Evolutionary conservation across 805 yeast species (phyloP), one percentile per base, ranked within the genome.

Genomic region (Wickerhamiella shivajii): DNA sequence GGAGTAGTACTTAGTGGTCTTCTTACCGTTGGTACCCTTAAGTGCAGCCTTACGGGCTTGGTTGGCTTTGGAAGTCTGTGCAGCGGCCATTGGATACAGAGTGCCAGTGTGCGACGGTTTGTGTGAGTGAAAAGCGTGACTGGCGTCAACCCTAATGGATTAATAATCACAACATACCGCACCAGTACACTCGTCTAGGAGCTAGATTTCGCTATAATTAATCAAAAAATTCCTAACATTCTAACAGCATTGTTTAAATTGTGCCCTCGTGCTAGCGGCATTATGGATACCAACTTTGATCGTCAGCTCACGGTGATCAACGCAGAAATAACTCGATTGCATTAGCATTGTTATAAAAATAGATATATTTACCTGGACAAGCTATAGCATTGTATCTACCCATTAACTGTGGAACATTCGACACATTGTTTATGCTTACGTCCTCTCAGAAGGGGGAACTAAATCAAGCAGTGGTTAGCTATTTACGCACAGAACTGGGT

Each of bases 21-120:
- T 84, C 66, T 78, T 72, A 57, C 80, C 73, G 74, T 83, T 77
- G 57, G 87, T 72, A 69, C 98, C 98, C 71, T 87, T 90, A 62
- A 78, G 77, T 67, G 81, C 96, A 65, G 96, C 90, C 74, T 87
- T 90, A 77, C 90, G 84, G 66, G 98, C 97, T 67, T 80, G 73
- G 63, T 83, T 71, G 69, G 98, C 98, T 74, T 90, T 79, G 63
- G 65, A 52, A 39, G 55, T 55, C 39, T 56, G 47, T 34, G 49
- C 45, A 29, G 44, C 54, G 39, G 57, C 53, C 47, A 40, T 45
- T 38, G 38, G 37, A 31, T 36, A 35, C 29, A 27, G 18, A 12
- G 12, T 16, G n/a, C 14, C 21, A 17, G 29, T 17, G 29, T 16
- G 29, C 16, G 29, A 17, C 21, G 29, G 29, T 27, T 15, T 8